Conservation (phyloP, 805 yeast genomes). For the Saccharomycopsis sp. region DNA sequence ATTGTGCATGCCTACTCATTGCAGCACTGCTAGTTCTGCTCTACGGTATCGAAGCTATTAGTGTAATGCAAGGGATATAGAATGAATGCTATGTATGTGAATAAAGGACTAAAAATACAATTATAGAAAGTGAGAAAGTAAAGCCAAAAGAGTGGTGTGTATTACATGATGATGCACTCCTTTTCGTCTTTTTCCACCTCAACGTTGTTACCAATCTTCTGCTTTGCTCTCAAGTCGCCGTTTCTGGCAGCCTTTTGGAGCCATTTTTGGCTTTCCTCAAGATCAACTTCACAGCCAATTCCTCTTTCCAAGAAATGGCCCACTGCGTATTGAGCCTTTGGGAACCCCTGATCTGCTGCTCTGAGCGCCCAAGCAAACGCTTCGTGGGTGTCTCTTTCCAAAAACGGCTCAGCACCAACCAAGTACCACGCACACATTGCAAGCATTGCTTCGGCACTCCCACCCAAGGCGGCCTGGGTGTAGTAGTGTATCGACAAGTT, state of each 20-base stretch:
- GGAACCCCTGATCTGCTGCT: constrained; percentile 66
- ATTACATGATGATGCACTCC: constrained; percentile 26
- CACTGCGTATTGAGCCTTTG: constrained; percentile 79
- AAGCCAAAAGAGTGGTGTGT: background rate
- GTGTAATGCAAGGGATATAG: no score
- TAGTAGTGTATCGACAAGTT: constrained; percentile 85
- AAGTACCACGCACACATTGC: constrained; percentile 96
- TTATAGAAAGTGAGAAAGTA: background rate
- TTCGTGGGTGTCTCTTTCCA: constrained; percentile 70
- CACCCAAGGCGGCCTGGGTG: constrained; percentile 81
- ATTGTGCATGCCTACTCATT: constrained; percentile 80
- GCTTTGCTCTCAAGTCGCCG: constrained; percentile 43
- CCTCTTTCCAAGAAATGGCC: constrained; percentile 84
- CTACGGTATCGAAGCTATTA: no score
- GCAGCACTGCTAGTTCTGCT: constrained; percentile 20
- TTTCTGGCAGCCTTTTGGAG: constrained; percentile 61
- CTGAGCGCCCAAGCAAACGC: constrained; percentile 92
- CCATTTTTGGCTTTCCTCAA: constrained; percentile 60
- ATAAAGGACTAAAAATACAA: background rate
- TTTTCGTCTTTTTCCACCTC: constrained; percentile 23
- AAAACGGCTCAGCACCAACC: constrained; percentile 79
- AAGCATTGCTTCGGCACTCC: constrained; percentile 84
- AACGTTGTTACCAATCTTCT: constrained; percentile 26
- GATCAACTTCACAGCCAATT: constrained; percentile 64
- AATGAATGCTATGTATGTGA: background rate